phyloP scores from a whole-genome alignment of 73 alveolate species.

The Breviolum minutum region DNA sequence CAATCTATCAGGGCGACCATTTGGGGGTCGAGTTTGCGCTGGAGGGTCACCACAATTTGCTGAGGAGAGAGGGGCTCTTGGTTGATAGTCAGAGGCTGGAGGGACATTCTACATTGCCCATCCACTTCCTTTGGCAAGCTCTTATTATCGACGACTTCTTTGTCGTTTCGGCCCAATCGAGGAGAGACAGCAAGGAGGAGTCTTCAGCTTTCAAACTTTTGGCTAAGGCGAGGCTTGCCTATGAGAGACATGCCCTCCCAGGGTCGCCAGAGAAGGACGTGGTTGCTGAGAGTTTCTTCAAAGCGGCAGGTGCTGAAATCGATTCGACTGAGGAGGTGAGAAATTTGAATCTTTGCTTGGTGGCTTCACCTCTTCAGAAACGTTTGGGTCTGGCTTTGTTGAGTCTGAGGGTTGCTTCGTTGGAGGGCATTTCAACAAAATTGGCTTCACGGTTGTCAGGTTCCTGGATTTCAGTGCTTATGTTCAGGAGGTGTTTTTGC shows the following conservation, averaged over 20 bases:
- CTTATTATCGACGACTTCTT: not conserved
- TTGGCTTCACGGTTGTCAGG: not conserved
- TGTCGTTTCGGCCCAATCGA: not conserved
- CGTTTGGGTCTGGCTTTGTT: not conserved
- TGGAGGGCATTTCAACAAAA: not conserved
- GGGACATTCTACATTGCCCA: not conserved
- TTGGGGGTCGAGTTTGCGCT: not conserved
- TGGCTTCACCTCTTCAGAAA: not conserved
- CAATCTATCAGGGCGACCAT: not conserved
- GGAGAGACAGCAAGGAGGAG: not conserved
- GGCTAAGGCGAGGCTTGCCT: not conserved
- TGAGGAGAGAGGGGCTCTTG: not conserved
- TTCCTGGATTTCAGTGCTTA: not conserved
- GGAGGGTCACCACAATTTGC: not conserved
- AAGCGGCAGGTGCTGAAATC: not conserved
- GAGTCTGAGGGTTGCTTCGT: not conserved
- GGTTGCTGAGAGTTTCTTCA: not conserved
- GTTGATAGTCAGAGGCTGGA: not conserved
- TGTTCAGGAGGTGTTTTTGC: constrained; percentile 1
- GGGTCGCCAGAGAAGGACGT: constrained; percentile 29
- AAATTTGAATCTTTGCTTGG: not conserved
- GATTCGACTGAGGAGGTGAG: not conserved
- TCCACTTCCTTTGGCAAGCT: not conserved
- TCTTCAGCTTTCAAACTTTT: not conserved
- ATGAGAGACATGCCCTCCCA: not conserved